phyloP scores from a whole-genome alignment of 306 rosid genomes.

The Mimosa pudica region DNA sequence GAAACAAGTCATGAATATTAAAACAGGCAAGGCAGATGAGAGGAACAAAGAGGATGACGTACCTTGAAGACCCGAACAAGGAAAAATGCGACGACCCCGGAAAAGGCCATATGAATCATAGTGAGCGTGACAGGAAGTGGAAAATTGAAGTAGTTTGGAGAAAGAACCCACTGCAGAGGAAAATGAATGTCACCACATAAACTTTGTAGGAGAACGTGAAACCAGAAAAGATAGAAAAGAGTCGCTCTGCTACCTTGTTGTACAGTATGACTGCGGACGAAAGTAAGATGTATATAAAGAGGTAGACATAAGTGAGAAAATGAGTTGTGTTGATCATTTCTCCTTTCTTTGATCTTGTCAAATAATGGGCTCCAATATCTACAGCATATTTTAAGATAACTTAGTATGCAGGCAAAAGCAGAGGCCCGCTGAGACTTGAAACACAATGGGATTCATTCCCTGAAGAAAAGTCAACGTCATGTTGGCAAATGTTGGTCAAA shows the following conservation, averaged over 20 bases:
- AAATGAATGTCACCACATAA: constrained; percentile 1
- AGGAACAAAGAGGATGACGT: constrained; percentile 23
- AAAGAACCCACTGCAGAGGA: constrained; percentile 81
- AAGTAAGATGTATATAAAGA: constrained; percentile 74
- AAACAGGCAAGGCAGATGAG: neutral
- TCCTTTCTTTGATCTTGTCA: constrained; percentile 3
- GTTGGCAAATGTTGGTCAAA: neutral
- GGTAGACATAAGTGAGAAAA: constrained; percentile 76
- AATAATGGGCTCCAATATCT: neutral
- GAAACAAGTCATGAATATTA: neutral
- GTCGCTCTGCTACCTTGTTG: constrained; percentile 65
- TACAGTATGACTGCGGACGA: constrained; percentile 90
- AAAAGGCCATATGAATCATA: constrained; percentile 93
- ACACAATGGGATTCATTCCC: neutral
- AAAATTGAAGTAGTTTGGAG: constrained; percentile 88
- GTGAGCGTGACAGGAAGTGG: constrained; percentile 92
- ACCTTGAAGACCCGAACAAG: constrained; percentile 95
- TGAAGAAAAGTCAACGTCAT: neutral
- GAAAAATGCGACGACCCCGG: constrained; percentile 84
- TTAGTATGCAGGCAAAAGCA: neutral
- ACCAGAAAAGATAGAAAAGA: neutral
- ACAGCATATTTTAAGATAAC: constrained; percentile 3
- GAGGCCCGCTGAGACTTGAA: neutral
- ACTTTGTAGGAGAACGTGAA: neutral
- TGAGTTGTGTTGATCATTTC: constrained; percentile 74